A percentile compares a stretch with the other conserved stretches of the same genome.
Conservation (phyloP, 1,284 basidiomycete genomes). For the Veloboletus limbatus region DNA sequence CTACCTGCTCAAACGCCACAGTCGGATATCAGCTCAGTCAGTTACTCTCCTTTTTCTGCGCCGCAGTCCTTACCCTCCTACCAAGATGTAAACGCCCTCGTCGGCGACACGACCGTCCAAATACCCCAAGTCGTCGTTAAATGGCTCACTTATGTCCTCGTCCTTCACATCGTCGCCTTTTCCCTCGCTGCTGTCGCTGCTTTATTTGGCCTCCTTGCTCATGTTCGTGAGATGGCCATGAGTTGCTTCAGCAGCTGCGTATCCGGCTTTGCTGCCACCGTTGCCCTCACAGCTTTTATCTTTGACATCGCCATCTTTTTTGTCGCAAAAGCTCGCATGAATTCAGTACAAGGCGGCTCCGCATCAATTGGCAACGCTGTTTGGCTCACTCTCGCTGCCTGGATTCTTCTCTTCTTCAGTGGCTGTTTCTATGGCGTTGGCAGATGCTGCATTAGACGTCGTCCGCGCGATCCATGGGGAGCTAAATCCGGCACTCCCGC, state of each 20-base stretch:
- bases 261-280: slow-evolving; percentile 71
- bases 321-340: slow-evolving; percentile 75
- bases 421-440: slow-evolving; percentile 84
- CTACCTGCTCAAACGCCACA: slow-evolving; percentile 72
- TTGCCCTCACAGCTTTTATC: slow-evolving; percentile 79
- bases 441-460: slow-evolving; percentile 69
- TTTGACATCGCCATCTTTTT: slow-evolving; percentile 88
- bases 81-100: slow-evolving; percentile 75
- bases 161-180: slow-evolving; percentile 85
- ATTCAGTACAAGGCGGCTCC: slow-evolving; percentile 60
- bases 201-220: slow-evolving; percentile 78
- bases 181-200: slow-evolving; percentile 67
- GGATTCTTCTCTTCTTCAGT: slow-evolving; percentile 78
- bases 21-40: slow-evolving; percentile 83
- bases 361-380: slow-evolving; percentile 77
- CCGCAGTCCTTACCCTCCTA: slow-evolving; percentile 12
- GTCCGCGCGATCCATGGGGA: slow-evolving; percentile 43
- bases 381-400: slow-evolving; percentile 85
- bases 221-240: slow-evolving; percentile 83
- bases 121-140: slow-evolving; percentile 81
- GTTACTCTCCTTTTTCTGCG: slow-evolving; percentile 27
- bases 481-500: slow-evolving; percentile 30
- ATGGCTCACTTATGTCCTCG: slow-evolving; percentile 87
- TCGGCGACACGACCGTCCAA: slow-evolving; percentile 65
- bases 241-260: slow-evolving; percentile 80